A percentile compares a stretch with the other conserved stretches of the same genome.
Conservation (phyloP, 148 eudicot genomes). For the Rhododendron vialii region DNA sequence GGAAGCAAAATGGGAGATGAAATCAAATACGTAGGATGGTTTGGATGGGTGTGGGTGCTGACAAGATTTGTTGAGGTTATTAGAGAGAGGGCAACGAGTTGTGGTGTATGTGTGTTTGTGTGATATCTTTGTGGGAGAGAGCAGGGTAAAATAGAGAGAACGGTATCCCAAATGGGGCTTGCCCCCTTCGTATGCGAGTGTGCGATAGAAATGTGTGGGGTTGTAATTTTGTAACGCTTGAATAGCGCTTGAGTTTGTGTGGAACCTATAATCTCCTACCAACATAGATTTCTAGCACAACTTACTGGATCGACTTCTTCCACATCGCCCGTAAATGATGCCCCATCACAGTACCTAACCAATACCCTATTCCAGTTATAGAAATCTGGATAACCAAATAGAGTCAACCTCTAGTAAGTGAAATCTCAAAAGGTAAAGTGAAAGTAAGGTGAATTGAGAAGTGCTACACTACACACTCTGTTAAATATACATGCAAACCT, state of each 20-base stretch:
- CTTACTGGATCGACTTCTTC: slow-evolving; percentile 78
- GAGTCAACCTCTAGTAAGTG: background rate
- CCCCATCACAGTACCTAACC: slow-evolving; percentile 91
- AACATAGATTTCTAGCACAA: background rate
- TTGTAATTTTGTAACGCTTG: background rate
- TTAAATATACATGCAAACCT: slow-evolving; percentile 25
- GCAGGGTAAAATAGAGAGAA: background rate
- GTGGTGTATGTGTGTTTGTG: background rate
- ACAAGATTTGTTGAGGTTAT: background rate
- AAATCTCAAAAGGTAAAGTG: background rate
- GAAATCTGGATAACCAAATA: slow-evolving; percentile 48
- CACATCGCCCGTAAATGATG: slow-evolving; percentile 91
- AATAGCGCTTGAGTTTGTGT: background rate
- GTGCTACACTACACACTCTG: background rate
- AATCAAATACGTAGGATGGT: background rate
- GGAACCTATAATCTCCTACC: background rate
- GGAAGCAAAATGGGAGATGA: background rate
- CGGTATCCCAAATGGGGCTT: background rate
- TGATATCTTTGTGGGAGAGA: background rate
- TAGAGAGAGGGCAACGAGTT: background rate
- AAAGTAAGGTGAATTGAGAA: background rate
- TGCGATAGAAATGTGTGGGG: background rate
- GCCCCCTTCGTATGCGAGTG: background rate
- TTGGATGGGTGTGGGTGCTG: background rate
- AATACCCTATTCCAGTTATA: slow-evolving; percentile 89